Conservation (phyloP, 768 basidiomycete species). For the Pleurotus ostreatus region DNA sequence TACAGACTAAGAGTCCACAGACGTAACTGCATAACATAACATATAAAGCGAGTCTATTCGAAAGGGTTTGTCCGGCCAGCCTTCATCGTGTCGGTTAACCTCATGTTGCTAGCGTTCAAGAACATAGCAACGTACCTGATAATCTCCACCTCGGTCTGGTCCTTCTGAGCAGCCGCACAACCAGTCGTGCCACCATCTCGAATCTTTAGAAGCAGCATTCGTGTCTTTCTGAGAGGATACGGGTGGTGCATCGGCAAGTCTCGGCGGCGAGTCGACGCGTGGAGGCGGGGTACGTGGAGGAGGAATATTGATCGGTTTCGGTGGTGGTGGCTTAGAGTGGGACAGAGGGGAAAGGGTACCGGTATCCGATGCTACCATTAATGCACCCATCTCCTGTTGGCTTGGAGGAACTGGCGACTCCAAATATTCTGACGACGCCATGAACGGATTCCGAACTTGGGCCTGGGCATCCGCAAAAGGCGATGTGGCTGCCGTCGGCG, state of each 20-base stretch:
- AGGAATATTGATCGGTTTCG: constrained; percentile 59
- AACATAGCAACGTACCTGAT: constrained; percentile 46
- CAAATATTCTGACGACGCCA: not conserved
- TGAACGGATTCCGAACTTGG: not conserved
- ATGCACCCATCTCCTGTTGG: not conserved
- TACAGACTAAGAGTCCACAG: constrained; percentile 2
- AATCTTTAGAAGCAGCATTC: constrained; percentile 31
- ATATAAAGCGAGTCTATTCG: constrained; percentile 27
- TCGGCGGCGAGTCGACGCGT: constrained; percentile 32
- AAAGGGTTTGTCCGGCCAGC: constrained; percentile 72
- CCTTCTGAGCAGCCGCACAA: constrained; percentile 77
- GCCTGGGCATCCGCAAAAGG: constrained; percentile 42
- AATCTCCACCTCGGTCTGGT: constrained; percentile 66
- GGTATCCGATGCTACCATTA: not conserved
- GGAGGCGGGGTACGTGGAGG: constrained; percentile 56
- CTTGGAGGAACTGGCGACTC: not conserved
- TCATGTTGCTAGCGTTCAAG: not conserved
- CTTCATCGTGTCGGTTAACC: constrained; percentile 27
- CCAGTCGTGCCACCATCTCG: constrained; percentile 85
- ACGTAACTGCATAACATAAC: not conserved
- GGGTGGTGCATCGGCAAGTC: constrained; percentile 27
- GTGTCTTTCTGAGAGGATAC: constrained; percentile 16
- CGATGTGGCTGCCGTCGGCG: constrained; percentile 39
- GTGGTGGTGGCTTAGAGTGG: constrained; percentile 35
- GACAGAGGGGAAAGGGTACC: constrained; percentile 10